phyloP scores from a whole-genome alignment of 345 rosid species.

The Toxicodendron radicans region DNA sequence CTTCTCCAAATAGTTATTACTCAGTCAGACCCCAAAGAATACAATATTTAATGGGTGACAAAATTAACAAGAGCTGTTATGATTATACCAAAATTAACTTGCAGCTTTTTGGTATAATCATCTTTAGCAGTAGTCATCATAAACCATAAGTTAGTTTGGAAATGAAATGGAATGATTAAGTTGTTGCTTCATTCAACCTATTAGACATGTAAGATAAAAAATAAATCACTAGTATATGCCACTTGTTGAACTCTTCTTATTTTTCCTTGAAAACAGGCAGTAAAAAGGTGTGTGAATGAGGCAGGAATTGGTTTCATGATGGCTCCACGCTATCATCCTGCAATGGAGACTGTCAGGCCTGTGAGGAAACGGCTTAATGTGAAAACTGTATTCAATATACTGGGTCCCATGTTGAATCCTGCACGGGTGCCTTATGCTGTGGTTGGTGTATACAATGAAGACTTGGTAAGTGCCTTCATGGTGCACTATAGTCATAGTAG shows the following conservation, averaged over 20 bases:
- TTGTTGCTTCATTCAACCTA: neutral
- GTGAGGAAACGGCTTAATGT: conserved; percentile 83
- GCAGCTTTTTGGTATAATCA: neutral
- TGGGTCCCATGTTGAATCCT: conserved; percentile 96
- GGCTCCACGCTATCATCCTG: conserved; percentile 87
- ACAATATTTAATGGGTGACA: neutral
- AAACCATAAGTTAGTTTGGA: neutral
- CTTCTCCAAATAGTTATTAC: neutral
- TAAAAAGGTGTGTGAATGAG: conserved; percentile 75
- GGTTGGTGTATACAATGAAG: conserved; percentile 84
- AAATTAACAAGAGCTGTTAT: neutral
- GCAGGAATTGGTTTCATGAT: conserved; percentile 93
- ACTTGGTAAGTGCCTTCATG: conserved; percentile 47
- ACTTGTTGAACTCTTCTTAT: conserved; percentile 1
- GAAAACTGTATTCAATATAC: conserved; percentile 78
- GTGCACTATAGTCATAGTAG: neutral
- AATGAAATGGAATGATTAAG: neutral
- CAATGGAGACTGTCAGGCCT: conserved; percentile 84
- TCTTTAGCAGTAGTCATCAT: neutral
- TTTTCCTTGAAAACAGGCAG: conserved; percentile 42
- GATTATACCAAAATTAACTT: no score
- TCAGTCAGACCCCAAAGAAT: neutral
- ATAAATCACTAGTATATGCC: neutral
- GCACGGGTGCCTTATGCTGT: conserved; percentile 82
- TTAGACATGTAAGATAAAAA: neutral